Evolutionary conservation across 345 rosid species (phyloP), one percentile per base, ranked within the genome.

Genomic region (Citrus medica): DNA sequence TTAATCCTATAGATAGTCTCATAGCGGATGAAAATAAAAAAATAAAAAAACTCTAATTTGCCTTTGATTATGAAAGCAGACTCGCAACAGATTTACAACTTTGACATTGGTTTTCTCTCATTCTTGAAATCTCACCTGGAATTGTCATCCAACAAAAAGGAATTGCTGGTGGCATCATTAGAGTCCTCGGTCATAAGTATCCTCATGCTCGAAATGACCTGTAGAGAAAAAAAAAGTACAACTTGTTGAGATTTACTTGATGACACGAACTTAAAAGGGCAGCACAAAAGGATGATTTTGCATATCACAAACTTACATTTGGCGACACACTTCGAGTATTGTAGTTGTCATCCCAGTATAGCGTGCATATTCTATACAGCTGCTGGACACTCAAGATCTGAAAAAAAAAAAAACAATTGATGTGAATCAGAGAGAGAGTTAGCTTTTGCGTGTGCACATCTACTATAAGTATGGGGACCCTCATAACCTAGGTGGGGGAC

Each of bases 151-250:
- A 97, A 79, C 90, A 97, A 87, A 85, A 97, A 97, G 70, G 99
- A 92, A 86, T 80, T 90, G 90, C 97, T 90, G 75, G 79, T 85
- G 59, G 98, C 98, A 78, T 88, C 84, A 42, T 91, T 92, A 76
- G 98, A 97, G 83, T 97, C 98, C 79, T 97, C 99, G 1, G 94
- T 97, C 98, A 93, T 97, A 42, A 97, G 93, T 19, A 93, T 88
- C 75, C 95, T 95, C 98, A 97, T 97, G 91, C 98, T 94, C 62
- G 99, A 86, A 81, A 97, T 90, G 61, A 97, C 99, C 99, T 95
- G 85, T 69, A 19, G 22, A 5, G 22, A 1, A 17, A 70, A 62
- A 69, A 51, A 10, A 76, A 77, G 79, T 42, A 51, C 22, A 66
- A 42, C 51, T 60, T 64, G 79, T 62, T 82, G 76, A 56, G 53